phyloP scores from a whole-genome alignment of 1,284 basidiomycete species.

The Chalciporus piperatoides region DNA sequence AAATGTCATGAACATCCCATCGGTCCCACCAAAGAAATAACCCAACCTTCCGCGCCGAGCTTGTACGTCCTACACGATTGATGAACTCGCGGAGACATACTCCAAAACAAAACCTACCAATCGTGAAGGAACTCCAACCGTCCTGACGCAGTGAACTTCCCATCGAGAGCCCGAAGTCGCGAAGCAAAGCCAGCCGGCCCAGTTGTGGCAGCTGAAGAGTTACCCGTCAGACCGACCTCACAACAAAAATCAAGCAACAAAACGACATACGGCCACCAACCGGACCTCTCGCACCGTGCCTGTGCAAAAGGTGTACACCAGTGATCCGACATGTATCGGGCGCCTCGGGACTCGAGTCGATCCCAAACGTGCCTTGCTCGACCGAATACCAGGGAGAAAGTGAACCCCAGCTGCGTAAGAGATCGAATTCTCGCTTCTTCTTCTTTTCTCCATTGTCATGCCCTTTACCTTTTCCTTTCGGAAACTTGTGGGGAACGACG shows the following conservation, averaged over 20 bases:
- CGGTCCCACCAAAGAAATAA: conserved; percentile 1
- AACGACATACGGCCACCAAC: conserved; percentile 54
- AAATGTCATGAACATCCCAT: background rate
- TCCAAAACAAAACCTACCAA: conserved; percentile 43
- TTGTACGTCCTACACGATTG: conserved; percentile 58
- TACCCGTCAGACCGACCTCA: background rate
- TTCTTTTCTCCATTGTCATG: conserved; percentile 15
- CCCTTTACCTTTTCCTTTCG: background rate
- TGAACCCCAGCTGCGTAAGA: conserved; percentile 75
- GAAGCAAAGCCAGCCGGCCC: conserved; percentile 60
- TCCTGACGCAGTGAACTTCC: conserved; percentile 54
- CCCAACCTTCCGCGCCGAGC: conserved; percentile 63
- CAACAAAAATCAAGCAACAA: background rate
- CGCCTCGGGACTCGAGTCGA: conserved; percentile 62
- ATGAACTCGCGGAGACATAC: conserved; percentile 1
- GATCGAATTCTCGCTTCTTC: conserved; percentile 40
- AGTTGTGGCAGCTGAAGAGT: conserved; percentile 34
- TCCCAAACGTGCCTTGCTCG: conserved; percentile 56
- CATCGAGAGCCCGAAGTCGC: conserved; percentile 48
- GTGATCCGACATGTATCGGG: conserved; percentile 68
- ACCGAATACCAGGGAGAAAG: conserved; percentile 79
- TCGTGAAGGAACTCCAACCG: conserved; percentile 67
- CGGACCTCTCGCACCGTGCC: conserved; percentile 74
- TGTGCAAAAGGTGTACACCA: conserved; percentile 70
- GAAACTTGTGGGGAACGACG: conserved; percentile 40